Evolutionary conservation across 2,329 filamentous ascomycete species (phyloP).

Genomic region (Zarea fungicola): DNA sequence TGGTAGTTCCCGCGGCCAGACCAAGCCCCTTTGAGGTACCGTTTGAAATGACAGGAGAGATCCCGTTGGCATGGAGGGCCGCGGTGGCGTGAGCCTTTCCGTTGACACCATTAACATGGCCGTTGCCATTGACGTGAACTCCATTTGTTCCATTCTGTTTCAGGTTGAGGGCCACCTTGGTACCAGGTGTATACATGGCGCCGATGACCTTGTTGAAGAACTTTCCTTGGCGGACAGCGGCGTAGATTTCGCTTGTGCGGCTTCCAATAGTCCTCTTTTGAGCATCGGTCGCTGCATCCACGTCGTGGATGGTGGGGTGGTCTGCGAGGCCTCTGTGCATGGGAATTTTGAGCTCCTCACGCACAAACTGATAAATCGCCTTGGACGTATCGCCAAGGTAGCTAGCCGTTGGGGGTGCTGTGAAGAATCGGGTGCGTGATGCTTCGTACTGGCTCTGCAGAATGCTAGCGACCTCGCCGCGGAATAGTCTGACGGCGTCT

Average conservation of each 20-base stretch:
- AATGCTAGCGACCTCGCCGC: neutral
- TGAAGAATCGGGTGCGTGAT: conserved; percentile 18
- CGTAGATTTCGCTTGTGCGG: neutral
- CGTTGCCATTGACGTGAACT: no score
- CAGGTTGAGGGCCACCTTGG: no score
- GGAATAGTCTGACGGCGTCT: neutral
- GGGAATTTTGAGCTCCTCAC: neutral
- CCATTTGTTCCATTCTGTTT: no score
- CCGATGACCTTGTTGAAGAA: neutral
- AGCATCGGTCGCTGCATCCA: neutral
- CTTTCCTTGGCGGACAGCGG: neutral
- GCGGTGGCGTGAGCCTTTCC: no score
- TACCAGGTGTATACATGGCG: neutral
- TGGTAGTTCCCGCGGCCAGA: no score
- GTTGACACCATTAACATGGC: no score
- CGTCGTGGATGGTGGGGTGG: conserved; percentile 14
- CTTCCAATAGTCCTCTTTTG: neutral
- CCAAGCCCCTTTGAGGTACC: no score
- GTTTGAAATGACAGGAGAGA: no score
- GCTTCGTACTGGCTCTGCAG: neutral
- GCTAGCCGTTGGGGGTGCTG: neutral
- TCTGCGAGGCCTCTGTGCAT: neutral
- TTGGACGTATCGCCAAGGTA: neutral
- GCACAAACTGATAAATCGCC: neutral
- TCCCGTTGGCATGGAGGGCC: no score